Conservation (phyloP, 441 rosid species). For the Francoa sonchifolia region DNA sequence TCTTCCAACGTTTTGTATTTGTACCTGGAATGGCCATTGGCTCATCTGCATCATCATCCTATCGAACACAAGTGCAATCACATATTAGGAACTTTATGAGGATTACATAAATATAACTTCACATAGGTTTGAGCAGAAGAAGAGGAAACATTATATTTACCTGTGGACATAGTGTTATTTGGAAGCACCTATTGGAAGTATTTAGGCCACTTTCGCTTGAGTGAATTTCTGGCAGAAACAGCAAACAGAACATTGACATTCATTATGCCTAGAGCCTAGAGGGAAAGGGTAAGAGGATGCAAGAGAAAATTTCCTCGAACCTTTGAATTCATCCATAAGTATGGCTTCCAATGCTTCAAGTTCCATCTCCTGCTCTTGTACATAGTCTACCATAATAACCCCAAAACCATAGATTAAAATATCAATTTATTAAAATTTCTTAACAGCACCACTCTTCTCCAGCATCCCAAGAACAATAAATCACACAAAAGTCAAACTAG, state of each 20-base stretch:
- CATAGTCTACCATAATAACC: too few relatives aligned
- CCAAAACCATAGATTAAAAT: too few relatives aligned
- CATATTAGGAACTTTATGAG: too few relatives aligned
- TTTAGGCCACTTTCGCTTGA: slow-evolving; percentile 79
- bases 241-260: slow-evolving; percentile 6
- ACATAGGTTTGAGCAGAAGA: too few relatives aligned
- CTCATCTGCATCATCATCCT: slow-evolving; percentile 50
- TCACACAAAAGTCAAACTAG: too few relatives aligned
- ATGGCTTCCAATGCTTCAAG: slow-evolving; percentile 92
- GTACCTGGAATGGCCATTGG: slow-evolving; percentile 41
- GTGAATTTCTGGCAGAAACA: slow-evolving; percentile 56
- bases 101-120: too few relatives aligned
- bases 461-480: too few relatives aligned
- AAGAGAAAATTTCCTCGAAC: slow-evolving; percentile 17
- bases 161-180: slow-evolving; percentile 65
- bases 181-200: slow-evolving; percentile 75
- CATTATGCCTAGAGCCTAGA: neutral
- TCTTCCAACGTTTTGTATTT: too few relatives aligned
- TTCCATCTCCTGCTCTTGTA: slow-evolving; percentile 89
- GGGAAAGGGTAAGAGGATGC: slow-evolving; percentile 4
- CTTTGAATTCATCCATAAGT: slow-evolving; percentile 92
- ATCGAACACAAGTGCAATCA: slow-evolving; percentile 10
- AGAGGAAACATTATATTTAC: slow-evolving; percentile 21
- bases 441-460: too few relatives aligned
- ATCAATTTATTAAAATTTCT: too few relatives aligned